phyloP scores from a whole-genome alignment of 2,329 filamentous ascomycete genomes.

The Hymenoscyphus salicellus region DNA sequence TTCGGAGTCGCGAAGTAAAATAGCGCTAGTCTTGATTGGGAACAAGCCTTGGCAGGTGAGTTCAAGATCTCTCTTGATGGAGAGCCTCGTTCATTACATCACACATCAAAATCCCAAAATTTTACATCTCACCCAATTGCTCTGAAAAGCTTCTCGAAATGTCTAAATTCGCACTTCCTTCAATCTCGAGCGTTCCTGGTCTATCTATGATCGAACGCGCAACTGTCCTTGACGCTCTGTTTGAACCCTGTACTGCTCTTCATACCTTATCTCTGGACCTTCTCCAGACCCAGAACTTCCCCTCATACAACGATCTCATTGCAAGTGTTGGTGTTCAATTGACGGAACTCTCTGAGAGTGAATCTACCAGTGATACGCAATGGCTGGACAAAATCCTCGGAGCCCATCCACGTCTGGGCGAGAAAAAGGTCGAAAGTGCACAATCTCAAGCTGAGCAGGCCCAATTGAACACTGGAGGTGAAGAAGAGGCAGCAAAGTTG shows the following conservation, averaged over 20 bases:
- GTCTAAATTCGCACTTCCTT: conserved; percentile 48
- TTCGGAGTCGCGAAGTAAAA: conserved; percentile 12
- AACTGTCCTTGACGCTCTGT: conserved; percentile 69
- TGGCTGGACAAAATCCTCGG: conserved; percentile 71
- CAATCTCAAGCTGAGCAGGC: conserved; percentile 81
- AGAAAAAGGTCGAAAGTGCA: conserved; percentile 75
- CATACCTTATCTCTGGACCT: conserved; percentile 69
- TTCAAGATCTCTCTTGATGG: neutral
- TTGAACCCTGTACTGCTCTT: conserved; percentile 76
- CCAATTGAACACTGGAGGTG: conserved; percentile 59
- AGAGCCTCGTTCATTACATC: neutral
- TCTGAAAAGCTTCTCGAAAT: conserved; percentile 20
- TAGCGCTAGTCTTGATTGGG: conserved; percentile 4
- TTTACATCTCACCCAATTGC: neutral
- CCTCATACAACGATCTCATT: conserved; percentile 68
- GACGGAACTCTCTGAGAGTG: conserved; percentile 53
- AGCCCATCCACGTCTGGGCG: conserved; percentile 80
- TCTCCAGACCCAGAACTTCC: conserved; percentile 58
- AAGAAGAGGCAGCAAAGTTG: conserved; percentile 56
- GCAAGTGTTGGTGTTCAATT: conserved; percentile 63
- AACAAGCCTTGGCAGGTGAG: neutral
- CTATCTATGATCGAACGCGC: conserved; percentile 55
- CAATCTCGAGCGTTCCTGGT: conserved; percentile 52
- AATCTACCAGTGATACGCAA: conserved; percentile 47
- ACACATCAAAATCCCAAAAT: conserved; percentile 1